Base-by-base conservation (phyloP, 1,284 basidiomycete genomes). In the Moesziomyces sp. region DNA sequence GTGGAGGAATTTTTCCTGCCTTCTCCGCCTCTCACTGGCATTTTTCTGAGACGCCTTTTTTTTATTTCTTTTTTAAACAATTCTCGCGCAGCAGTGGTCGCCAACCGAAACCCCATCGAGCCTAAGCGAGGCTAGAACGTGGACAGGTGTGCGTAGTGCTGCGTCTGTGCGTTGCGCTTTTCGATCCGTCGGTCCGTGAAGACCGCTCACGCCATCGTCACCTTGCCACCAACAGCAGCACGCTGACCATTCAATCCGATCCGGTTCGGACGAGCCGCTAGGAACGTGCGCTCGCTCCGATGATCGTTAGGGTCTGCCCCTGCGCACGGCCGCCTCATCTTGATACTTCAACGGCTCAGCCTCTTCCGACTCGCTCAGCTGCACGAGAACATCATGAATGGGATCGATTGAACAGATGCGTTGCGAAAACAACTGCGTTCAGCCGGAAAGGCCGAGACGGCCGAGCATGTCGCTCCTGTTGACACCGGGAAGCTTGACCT, bases 401-500 rank as follows among this genome's bases (percentile, higher is more conserved):
- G 35, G 5, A 40, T 40, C 38, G 16, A 40, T 40, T 40, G 16
- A 40, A n/a, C 16, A 16, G 35, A 35, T 35, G 11, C 10, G 30
- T 4, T 34, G 13, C 11, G 13, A 34, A 13, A 34, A 4, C 24
- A 26, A 26, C 5, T 10, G 6, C 9, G 9, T 30, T 34, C 30
- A 34, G 30, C 10, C 30, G 30, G 48, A 55, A 16, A 71, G 54
- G 6, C 58, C 62, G 19, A 71, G 68, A 45, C 62, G 58, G 43
- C 54, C 19, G n/a, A 61, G 23, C 58, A 71, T 13, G 30, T 65
- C 68, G 23, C 51, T 40, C 46, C 76, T 62, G 43, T 60, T 62
- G 74, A 81, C 58, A 50, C 80, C 87, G 1, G 90, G 90, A 3
- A 91, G 83, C 2, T 90, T 90, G 18, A 91, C 86, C 26, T 89